Conservation (phyloP, 768 basidiomycete genomes). For the Mycena leptocephala region DNA sequence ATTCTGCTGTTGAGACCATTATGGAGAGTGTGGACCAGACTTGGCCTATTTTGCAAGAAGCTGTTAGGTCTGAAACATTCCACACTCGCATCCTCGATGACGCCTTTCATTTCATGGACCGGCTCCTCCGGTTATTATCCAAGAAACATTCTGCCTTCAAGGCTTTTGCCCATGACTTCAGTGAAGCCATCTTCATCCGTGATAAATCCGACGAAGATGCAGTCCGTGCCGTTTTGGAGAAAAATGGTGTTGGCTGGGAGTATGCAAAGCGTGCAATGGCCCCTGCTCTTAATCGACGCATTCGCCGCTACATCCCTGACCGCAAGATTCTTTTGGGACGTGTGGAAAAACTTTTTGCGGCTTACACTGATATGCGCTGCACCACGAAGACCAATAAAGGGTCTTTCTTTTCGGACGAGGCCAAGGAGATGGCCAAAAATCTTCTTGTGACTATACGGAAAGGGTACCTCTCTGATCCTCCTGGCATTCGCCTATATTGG, state of each 20-base stretch:
- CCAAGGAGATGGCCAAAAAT: not conserved
- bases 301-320: not conserved
- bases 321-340: not conserved
- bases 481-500: not conserved
- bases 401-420: not conserved
- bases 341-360: not conserved
- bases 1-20: too few relatives aligned
- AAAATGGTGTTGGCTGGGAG: too few relatives aligned
- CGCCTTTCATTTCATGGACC: conserved; percentile 5
- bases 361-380: not conserved
- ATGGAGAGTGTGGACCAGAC: too few relatives aligned
- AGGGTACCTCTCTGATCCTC: too few relatives aligned
- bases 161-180: too few relatives aligned
- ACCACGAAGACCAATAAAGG: not conserved
- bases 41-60: too few relatives aligned
- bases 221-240: not conserved
- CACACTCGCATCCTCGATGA: too few relatives aligned
- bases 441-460: not conserved
- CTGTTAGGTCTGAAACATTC: too few relatives aligned
- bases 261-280: too few relatives aligned
- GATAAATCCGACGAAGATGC: not conserved
- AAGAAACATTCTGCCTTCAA: not conserved
- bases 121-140: not conserved
- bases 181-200: not conserved
- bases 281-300: not conserved